Conservation (phyloP, 345 rosid genomes). For the Syzygium aromaticum region DNA sequence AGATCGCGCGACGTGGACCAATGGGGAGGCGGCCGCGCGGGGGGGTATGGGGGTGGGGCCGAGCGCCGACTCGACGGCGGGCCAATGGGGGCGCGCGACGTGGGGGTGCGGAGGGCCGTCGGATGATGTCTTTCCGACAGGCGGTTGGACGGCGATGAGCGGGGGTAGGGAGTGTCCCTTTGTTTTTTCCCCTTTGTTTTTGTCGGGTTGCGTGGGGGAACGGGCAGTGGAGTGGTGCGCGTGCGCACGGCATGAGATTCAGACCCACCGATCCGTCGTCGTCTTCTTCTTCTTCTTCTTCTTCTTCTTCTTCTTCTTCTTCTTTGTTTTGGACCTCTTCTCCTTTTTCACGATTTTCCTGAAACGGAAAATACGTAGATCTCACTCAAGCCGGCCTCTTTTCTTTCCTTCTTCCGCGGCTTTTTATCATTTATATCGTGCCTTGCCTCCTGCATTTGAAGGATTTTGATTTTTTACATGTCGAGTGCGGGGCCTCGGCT, state of each 20-base stretch:
- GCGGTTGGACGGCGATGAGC: background rate
- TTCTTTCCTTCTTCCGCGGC: too few relatives aligned
- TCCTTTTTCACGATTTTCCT: background rate
- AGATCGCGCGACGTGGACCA: background rate
- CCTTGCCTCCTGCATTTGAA: background rate
- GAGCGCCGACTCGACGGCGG: background rate
- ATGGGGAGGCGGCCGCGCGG: background rate
- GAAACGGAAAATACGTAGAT: background rate
- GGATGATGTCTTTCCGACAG: background rate
- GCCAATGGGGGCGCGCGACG: background rate
- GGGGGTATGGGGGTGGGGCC: too few relatives aligned
- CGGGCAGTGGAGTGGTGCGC: background rate
- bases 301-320: background rate
- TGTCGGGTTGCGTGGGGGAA: background rate
- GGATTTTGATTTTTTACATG: background rate
- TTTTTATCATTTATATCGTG: background rate
- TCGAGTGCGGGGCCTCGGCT: accelerated
- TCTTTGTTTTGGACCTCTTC: background rate
- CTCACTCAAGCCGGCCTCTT: background rate
- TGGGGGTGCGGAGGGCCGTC: background rate
- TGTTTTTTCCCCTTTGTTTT: background rate
- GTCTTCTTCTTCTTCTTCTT: background rate
- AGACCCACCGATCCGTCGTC: background rate
- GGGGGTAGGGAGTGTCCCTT: background rate
- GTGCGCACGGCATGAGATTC: background rate